phyloP scores from a whole-genome alignment of 2,329 filamentous ascomycete genomes.

The Colletotrichum sp. region DNA sequence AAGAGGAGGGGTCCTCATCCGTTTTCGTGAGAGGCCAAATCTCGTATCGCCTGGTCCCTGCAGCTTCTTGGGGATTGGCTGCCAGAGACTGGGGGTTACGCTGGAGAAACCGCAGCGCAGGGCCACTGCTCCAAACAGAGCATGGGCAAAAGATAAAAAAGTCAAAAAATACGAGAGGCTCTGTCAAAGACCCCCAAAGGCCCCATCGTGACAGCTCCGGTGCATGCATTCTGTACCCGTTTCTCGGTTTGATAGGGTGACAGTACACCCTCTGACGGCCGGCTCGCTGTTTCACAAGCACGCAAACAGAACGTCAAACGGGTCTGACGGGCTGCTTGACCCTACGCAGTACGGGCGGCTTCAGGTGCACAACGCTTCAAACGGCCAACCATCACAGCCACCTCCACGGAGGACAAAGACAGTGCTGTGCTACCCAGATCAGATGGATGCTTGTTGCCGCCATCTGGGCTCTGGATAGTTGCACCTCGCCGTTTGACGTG shows the following conservation, averaged over 20 bases:
- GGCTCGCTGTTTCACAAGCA: constrained; percentile 12
- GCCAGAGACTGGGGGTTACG: not conserved
- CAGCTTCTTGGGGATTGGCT: constrained; percentile 11
- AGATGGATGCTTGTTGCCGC: not conserved
- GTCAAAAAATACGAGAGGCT: constrained; percentile 14
- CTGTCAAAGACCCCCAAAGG: not conserved
- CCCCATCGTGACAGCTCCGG: constrained; percentile 1
- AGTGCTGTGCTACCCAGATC: not conserved
- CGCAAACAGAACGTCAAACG: constrained; percentile 18
- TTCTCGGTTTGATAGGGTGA: constrained; percentile 14
- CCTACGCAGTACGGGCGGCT: not conserved
- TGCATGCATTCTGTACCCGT: not conserved
- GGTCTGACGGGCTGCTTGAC: constrained; percentile 1
- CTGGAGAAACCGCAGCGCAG: constrained; percentile 3
- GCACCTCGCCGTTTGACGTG: not conserved
- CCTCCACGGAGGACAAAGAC: constrained; percentile 1
- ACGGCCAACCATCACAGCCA: constrained; percentile 14
- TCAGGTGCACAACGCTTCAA: constrained; percentile 13
- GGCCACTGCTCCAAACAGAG: not conserved
- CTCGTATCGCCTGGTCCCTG: constrained; percentile 19
- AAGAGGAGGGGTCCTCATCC: not conserved
- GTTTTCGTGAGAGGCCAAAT: not conserved
- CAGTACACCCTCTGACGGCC: not conserved
- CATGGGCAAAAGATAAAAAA: not conserved
- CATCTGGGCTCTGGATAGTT: not conserved